Evolutionary conservation across 2,329 filamentous ascomycete species (phyloP).

Genomic region (Fusarium virguliforme): DNA sequence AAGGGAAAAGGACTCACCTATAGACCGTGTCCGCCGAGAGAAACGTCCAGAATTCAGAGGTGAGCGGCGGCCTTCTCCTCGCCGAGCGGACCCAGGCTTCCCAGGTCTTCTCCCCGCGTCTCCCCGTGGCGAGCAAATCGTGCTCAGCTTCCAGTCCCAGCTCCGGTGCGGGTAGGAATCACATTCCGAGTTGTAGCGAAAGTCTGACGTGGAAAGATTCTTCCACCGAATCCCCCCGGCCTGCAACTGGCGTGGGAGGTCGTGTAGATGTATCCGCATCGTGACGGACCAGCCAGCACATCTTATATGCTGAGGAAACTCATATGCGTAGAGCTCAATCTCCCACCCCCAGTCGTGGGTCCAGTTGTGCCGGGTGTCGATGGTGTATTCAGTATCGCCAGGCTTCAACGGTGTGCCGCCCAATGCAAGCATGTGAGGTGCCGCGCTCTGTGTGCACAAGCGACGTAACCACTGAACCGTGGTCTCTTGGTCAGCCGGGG

Average conservation of each 20-base stretch:
- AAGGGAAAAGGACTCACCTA: background rate
- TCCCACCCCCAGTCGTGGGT: conserved; percentile 5
- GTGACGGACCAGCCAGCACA: background rate
- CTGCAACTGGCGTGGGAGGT: background rate
- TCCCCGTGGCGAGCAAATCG: background rate
- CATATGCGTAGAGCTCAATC: background rate
- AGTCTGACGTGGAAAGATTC: background rate
- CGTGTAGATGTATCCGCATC: background rate
- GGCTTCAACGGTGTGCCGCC: background rate
- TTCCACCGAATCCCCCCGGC: background rate
- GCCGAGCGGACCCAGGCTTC: background rate
- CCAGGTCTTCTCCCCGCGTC: background rate
- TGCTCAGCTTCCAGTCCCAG: conserved; percentile 1
- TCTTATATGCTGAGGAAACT: background rate
- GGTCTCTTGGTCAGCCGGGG: background rate
- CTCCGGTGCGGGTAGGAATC: background rate
- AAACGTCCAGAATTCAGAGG: background rate
- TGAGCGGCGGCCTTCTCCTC: background rate
- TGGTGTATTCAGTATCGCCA: conserved; percentile 1
- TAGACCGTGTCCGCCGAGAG: background rate
- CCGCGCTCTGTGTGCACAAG: background rate
- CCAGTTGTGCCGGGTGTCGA: background rate
- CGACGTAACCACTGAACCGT: background rate
- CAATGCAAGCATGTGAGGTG: background rate
- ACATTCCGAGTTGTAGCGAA: background rate